Base-by-base conservation (phyloP, 2,329 filamentous ascomycete species). In the Thelonectria blattea region DNA sequence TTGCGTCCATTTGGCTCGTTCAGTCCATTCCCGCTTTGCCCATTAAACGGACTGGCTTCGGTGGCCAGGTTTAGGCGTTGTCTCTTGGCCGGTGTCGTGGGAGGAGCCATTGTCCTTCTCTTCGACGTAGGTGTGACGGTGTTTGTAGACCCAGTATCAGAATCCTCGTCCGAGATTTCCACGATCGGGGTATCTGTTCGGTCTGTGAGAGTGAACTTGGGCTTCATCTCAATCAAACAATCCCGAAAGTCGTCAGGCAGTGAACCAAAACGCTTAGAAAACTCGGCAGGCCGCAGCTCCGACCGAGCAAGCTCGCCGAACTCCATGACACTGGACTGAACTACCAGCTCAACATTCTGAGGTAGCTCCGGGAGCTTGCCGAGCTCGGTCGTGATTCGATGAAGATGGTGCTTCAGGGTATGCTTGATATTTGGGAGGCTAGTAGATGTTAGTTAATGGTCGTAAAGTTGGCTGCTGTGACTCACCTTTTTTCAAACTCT, bases 331-430 rank as follows among this genome's bases (percentile, higher is more conserved):
- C 86, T 84, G 2, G 83, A 82, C 18, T 83, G 82, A 0, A 96
- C 82, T 10, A 88, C 85, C 0, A 88, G 79, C n/a, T 88, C 83
- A 0, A 92, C 84, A 45, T 92, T 91, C 0, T 79, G 75, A 0
- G 90, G 89, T 0, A 91, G 83, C 39, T 91, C 88, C 0, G 91
- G 91, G 0, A 93, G 81, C 0, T 75, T 76, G 0, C 72, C 64
- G 0, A 96, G 80, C 57, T 89, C 77, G 0, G 70, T 66, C 1
- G 85, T 78, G 2, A 93, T 85, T 0, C 79, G 71, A 0, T 74
- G 62, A 0, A 90, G 80, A 5, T 84, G 78, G 0, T 68, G 65
- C 4, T 82, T 76, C 0, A 86, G 77, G 49, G 87, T 88, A 1
- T 76, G 74, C 60, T 85, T 76, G 74, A 88, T 78, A 72, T 82